These are phyloP conservation scores for Xylaria intraflava DNA, from an alignment of 495 filamentous ascomycete species.

Conservation along the genomic window DNA sequence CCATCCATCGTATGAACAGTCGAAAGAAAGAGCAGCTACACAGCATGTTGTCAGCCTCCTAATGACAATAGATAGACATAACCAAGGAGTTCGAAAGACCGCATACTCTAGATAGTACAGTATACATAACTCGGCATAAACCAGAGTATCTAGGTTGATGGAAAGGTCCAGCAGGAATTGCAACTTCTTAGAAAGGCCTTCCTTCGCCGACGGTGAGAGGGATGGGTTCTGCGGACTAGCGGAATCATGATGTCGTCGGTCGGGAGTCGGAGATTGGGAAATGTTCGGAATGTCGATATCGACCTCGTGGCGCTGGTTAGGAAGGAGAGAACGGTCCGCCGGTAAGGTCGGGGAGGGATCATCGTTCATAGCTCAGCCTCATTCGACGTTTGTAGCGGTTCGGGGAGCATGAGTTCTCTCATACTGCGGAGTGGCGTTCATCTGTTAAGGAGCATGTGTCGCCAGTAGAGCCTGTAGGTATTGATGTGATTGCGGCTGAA, in stretches of 20 bases:
- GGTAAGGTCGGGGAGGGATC: conserved; percentile 52
- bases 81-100: not conserved
- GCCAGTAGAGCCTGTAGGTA: not conserved
- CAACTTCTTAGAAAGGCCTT: conserved; percentile 49
- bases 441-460: not conserved
- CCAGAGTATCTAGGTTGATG: conserved; percentile 68
- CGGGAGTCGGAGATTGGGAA: conserved; percentile 19
- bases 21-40: conserved; percentile 70
- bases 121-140: conserved; percentile 72
- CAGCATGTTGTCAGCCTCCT: conserved; percentile 4
- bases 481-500: not conserved
- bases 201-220: conserved; percentile 28
- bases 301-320: conserved; percentile 22
- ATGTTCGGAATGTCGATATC: conserved; percentile 22
- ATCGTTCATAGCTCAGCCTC: conserved; percentile 59
- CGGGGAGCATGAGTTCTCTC: conserved; percentile 19
- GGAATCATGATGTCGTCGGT: conserved; percentile 12
- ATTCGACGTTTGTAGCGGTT: conserved; percentile 31
- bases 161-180: conserved; percentile 64
- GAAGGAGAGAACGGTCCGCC: conserved; percentile 37
- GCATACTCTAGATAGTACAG: conserved; percentile 89
- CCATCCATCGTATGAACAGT: conserved; percentile 60
- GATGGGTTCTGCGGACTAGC: conserved; percentile 12
- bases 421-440: conserved; percentile 21
- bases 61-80: not conserved